Evolutionary conservation across 2,329 filamentous ascomycete genomes (phyloP).

Genomic region (Colletotrichum euphorbiae): DNA sequence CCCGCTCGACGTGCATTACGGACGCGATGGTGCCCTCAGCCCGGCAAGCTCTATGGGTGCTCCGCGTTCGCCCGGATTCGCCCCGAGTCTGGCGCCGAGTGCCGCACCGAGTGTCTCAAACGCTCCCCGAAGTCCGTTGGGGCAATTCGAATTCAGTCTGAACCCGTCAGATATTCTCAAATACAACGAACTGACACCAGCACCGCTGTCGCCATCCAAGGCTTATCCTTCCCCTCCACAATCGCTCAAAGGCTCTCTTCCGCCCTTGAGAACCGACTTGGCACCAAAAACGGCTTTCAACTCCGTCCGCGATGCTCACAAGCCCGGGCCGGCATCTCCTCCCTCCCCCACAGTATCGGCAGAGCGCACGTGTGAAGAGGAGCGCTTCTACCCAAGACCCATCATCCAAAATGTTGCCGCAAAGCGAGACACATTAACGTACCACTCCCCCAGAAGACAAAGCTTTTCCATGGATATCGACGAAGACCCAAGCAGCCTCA

Average conservation of each 20-base stretch:
- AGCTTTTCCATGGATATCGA: conserved; percentile 64
- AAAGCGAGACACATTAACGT: conserved; percentile 63
- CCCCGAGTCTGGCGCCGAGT: conserved; percentile 5
- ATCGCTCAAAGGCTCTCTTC: conserved; percentile 46
- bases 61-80: conserved; percentile 38
- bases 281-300: conserved; percentile 35
- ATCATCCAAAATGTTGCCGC: conserved; percentile 62
- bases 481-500: conserved; percentile 31
- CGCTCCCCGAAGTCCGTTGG: conserved; percentile 53
- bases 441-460: conserved; percentile 56
- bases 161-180: conserved; percentile 35
- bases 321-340: conserved; percentile 48
- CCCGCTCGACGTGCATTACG: conserved; percentile 61
- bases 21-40: conserved; percentile 35
- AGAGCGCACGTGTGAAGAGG: conserved; percentile 54
- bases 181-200: conserved; percentile 25
- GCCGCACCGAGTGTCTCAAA: conserved; percentile 41
- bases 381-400: conserved; percentile 50
- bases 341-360: conserved; percentile 58
- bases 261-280: conserved; percentile 35
- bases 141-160: conserved; percentile 54
- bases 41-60: conserved; percentile 41
- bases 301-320: conserved; percentile 46
- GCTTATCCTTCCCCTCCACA: conserved; percentile 50
- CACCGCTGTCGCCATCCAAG: conserved; percentile 35